Evolutionary conservation across 257 asterid genomes (phyloP).

Genomic region (Ophiorrhiza pumila): DNA sequence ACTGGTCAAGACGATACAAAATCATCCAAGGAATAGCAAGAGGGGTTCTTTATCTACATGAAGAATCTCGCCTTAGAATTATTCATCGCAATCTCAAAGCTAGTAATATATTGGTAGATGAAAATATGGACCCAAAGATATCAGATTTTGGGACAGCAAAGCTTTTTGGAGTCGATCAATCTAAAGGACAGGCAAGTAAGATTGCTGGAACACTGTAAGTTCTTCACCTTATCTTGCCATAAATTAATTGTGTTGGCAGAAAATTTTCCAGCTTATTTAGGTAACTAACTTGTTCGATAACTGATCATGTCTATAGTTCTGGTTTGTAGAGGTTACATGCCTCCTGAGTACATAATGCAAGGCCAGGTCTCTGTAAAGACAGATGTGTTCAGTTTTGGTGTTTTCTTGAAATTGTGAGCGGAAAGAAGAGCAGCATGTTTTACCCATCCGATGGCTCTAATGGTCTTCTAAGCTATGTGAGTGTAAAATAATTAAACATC

Average conservation of each 20-base stretch:
- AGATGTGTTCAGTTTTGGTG: conserved; percentile 31
- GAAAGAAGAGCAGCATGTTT: conserved; percentile 15
- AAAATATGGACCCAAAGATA: conserved; percentile 35
- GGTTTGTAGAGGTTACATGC: conserved; percentile 32
- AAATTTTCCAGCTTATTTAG: no score
- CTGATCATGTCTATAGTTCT: no score
- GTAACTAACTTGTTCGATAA: no score
- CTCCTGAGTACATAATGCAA: conserved; percentile 23
- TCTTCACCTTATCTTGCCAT: no score
- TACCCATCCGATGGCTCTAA: neutral
- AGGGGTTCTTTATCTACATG: conserved; percentile 39
- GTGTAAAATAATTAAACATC: conserved; percentile 11
- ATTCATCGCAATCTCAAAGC: conserved; percentile 40
- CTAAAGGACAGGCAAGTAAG: conserved; percentile 16
- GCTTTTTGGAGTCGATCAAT: conserved; percentile 19
- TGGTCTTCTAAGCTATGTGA: conserved; percentile 23
- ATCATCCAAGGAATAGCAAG: conserved; percentile 25
- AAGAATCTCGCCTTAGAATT: conserved; percentile 34
- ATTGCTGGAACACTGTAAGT: conserved; percentile 36
- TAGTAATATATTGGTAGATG: conserved; percentile 29
- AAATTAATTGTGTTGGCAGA: no score
- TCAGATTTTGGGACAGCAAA: conserved; percentile 37
- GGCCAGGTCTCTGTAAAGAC: conserved; percentile 21
- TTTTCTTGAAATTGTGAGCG: conserved; percentile 27
- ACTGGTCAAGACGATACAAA: conserved; percentile 30